Base-by-base conservation (phyloP, 305 asterid genomes). In the Fraxinus floribunda region DNA sequence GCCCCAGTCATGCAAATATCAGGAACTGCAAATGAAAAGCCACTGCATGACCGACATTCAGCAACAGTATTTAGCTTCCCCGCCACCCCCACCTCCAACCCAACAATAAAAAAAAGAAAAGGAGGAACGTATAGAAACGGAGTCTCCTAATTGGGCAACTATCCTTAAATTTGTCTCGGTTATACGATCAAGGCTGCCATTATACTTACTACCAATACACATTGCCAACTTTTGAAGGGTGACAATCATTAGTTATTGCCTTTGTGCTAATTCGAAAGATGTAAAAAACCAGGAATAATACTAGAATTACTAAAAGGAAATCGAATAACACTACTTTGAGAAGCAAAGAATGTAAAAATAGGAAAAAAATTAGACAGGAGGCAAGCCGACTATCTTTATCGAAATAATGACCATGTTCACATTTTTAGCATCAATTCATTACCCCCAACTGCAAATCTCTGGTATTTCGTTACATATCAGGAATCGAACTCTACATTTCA, bases 1-100 rank as follows among this genome's bases (percentile, higher is more conserved):
- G 78, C 73, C 60, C 66, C 26, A 82, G 78, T 41, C 64, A 22
- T 41, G n/a, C 36, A 80, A 77, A 15, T 7, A 76, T 44, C 52
- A 29, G 38, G 38, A 70, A 32, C 20, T 29, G 35, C 75, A 71
- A 22, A 22, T 64, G 35, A 64, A 64, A 71, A 4, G 22, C 75
- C 24, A 5, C 44, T 70, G 22, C 41, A 15, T 6, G 76, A 15
- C 22, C 44, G 0, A 71, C 22, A 71, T 71, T 30, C 76, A 30
- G 72, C 72, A 64, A 64, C 34, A 9, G 34, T 3, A 22, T 60
- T 5, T 60, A 60, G 32, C 71, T 44, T 11, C 55, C 55, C 55
- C 55, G 11, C 30, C 30, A 26, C 30, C 10, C 18, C 75, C 7
- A n/a, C n/a, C 34, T 0, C 71, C 3, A 29, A 34, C 32, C 72